These are phyloP conservation scores for Millerago galiae DNA, from an alignment of 805 yeast genomes.

Conservation along the genomic window DNA sequence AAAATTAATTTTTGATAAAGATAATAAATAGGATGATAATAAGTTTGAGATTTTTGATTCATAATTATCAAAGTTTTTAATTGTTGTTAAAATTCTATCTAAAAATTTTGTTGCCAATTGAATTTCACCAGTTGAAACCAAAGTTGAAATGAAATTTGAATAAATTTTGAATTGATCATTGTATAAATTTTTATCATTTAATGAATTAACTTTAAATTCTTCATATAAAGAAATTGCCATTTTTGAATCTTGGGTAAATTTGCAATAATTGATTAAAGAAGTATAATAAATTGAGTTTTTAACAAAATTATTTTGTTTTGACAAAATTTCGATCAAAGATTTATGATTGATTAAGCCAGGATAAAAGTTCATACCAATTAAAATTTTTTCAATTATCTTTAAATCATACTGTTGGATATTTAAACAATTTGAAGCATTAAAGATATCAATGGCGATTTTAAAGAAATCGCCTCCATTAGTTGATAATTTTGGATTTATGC, in stretches of 20 bases:
- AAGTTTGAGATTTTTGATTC: conserved; percentile 32
- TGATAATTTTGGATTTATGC: conserved; percentile 27
- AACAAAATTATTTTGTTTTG: conserved; percentile 17
- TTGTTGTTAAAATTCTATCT: conserved; percentile 45
- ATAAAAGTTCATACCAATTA: conserved; percentile 38
- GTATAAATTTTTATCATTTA: conserved; percentile 15
- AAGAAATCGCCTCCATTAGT: conserved; percentile 40
- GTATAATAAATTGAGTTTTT: conserved; percentile 32
- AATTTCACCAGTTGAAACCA: conserved; percentile 44
- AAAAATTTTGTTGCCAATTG: conserved; percentile 48
- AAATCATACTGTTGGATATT: conserved; percentile 40
- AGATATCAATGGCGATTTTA: conserved; percentile 45
- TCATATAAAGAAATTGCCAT: conserved; percentile 36
- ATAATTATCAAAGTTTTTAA: conserved; percentile 29
- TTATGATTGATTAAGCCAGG: conserved; percentile 30
- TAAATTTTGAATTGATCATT: conserved; percentile 43
- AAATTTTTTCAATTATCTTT: conserved; percentile 37
- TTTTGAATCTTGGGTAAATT: conserved; percentile 29
- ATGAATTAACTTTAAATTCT: conserved; percentile 26
- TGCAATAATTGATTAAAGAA: conserved; percentile 34
- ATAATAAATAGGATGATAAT: conserved; percentile 37
- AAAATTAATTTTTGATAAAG: conserved; percentile 30
- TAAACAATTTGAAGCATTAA: conserved; percentile 31
- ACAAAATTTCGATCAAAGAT: conserved; percentile 27
- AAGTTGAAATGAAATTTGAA: conserved; percentile 42